Conservation (phyloP, 2,329 filamentous ascomycete species). For the Fusarium acutatum region DNA sequence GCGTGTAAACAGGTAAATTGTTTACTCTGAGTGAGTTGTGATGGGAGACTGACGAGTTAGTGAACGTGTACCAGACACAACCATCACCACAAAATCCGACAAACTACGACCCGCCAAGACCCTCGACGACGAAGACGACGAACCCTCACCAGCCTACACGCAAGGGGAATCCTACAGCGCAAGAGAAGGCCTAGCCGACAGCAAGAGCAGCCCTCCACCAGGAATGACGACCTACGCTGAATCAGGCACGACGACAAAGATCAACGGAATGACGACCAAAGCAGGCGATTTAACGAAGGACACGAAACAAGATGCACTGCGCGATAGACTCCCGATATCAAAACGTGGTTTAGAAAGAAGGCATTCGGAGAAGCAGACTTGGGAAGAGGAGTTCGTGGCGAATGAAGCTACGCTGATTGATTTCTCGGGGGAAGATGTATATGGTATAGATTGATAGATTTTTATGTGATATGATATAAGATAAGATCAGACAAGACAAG, state of each 20-base stretch:
- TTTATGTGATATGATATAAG: conserved; percentile 15
- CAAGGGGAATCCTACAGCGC: conserved; percentile 9
- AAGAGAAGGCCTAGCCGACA: conserved; percentile 4
- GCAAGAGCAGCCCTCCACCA: not conserved
- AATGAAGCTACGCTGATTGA: conserved; percentile 34
- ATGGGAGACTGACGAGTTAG: conserved; percentile 9
- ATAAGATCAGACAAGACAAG: not conserved
- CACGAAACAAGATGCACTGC: conserved; percentile 2
- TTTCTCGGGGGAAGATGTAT: conserved; percentile 25
- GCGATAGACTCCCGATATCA: conserved; percentile 12
- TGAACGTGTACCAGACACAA: conserved; percentile 25
- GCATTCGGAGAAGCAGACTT: conserved; percentile 18
- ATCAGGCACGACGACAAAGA: not conserved
- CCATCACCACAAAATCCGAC: conserved; percentile 11
- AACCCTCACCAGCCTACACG: conserved; percentile 11
- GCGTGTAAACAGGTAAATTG: conserved; percentile 31
- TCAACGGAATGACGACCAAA: not conserved
- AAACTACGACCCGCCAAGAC: conserved; percentile 17
- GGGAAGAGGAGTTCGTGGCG: conserved; percentile 28
- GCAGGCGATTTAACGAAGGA: not conserved
- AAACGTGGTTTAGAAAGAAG: conserved; percentile 22
- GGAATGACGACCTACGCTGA: not conserved
- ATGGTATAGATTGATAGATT: conserved; percentile 22
- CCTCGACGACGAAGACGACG: conserved; percentile 21
- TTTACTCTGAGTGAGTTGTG: too few species aligned